These are phyloP conservation scores for Corymbia citriodora DNA, from an alignment of 441 rosid species.

Conservation along the genomic window DNA sequence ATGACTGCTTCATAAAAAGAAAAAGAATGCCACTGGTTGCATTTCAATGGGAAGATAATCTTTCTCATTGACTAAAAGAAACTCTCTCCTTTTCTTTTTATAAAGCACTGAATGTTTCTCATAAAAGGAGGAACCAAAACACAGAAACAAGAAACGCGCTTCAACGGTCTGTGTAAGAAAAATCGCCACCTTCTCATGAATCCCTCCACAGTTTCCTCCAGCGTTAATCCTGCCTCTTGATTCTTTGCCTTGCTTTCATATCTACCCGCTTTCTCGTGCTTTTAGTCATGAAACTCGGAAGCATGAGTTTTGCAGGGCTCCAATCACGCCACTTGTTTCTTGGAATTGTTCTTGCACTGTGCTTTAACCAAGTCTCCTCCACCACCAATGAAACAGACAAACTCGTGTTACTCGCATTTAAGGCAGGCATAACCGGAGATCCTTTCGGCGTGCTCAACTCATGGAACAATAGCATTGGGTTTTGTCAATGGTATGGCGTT, in stretches of 20 bases:
- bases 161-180: background rate
- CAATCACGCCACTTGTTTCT: background rate
- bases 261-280: background rate
- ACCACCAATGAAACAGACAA: conserved; percentile 1
- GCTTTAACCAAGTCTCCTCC: background rate
- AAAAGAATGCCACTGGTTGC: background rate
- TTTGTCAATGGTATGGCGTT: conserved; percentile 11
- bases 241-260: background rate
- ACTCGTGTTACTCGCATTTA: background rate
- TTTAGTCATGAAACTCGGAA: background rate
- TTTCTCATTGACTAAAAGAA: background rate
- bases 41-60: background rate
- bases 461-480: conserved; percentile 1
- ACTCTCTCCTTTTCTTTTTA: background rate
- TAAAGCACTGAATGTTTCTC: background rate
- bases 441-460: background rate
- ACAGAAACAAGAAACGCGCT: background rate
- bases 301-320: background rate
- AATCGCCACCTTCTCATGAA: background rate
- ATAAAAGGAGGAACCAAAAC: background rate
- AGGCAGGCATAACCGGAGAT: background rate
- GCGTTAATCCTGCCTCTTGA: background rate
- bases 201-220: background rate
- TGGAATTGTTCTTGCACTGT: background rate
- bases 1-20: background rate